Base-by-base conservation (phyloP, 352 stramenopile species). In the Globisporangium orthogonon region DNA sequence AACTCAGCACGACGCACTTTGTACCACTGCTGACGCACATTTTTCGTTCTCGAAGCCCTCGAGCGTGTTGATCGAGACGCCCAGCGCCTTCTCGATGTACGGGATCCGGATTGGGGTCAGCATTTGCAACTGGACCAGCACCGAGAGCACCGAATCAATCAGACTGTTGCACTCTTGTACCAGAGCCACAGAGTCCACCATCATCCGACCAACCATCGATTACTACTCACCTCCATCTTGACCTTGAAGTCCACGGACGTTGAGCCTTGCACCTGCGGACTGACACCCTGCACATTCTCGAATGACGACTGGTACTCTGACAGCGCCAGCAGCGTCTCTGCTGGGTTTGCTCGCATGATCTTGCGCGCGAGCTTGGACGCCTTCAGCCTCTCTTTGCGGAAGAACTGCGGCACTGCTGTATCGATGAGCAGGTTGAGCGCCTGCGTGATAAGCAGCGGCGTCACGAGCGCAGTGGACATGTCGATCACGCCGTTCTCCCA, bases 401-500 rank as follows among this genome's bases (percentile, higher is more conserved):
- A 73, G 23, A 74, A 66, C 14, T 88, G 71, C 0, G 86, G 86
- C 23, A 94, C 33, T 0, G 82, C 77, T 0, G 83, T 94, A 55
- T 95, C 85, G 49, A 95, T 89, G 18, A 94, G 58, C 17, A 93
- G 54, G 52, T 95, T 95, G 43, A 95, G 63, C 14, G 83, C 84
- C 63, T 94, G 80, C 0, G 86, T 94, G 56, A 94, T 91, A 31
- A 94, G 52, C 3, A 95, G 62, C 5, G 86, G 86, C 5, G 86
- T 94, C 33, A 94, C 84, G 23, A 95, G 74, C 4, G 86, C 86
- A 1, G 86, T 94, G 7, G 82, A 91, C 81, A 95, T 93, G 52
- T 91, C 83, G 62, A 95, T 94, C 33, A 91, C 67, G 2, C 86
- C 83, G 49, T 81, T 89, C 58, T 87, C 78, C 86, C 86, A 95